Evolutionary conservation across 257 asterid species (phyloP).

Genomic region (Lantana camara): DNA sequence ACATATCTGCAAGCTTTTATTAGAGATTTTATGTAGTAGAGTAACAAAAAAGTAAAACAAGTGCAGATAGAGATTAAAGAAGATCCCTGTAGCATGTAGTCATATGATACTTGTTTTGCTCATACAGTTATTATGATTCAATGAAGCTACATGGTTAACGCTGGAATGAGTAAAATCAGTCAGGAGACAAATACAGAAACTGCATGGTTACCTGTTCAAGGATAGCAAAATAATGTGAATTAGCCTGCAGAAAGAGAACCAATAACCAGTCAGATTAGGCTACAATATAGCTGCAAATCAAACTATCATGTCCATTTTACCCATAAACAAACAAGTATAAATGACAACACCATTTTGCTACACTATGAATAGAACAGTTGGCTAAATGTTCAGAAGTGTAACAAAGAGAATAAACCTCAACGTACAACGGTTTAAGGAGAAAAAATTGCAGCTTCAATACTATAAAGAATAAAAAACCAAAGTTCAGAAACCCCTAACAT

Average conservation of each 20-base stretch:
- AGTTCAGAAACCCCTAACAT: constrained; percentile 10
- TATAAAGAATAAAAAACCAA: neutral
- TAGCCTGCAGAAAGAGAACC: constrained; percentile 70
- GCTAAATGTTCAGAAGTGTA: neutral
- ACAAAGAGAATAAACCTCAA: neutral
- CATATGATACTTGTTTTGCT: constrained; percentile 10
- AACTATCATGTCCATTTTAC: constrained; percentile 1
- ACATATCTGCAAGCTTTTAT: neutral
- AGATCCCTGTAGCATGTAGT: constrained; percentile 1
- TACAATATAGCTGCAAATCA: constrained; percentile 11
- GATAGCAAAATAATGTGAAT: constrained; percentile 97
- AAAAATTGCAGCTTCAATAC: constrained; percentile 4
- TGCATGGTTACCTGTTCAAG: constrained; percentile 79
- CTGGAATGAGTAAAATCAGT: constrained; percentile 18
- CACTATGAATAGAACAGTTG: neutral
- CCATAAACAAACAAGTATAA: neutral
- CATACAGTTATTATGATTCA: constrained; percentile 8
- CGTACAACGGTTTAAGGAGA: neutral
- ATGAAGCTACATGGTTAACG: constrained; percentile 7
- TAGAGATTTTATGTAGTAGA: constrained; percentile 7
- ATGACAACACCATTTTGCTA: neutral
- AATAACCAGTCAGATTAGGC: constrained; percentile 30
- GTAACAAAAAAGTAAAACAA: neutral
- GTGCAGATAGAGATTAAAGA: neutral
- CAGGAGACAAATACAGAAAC: constrained; percentile 21